Conservation (phyloP, 2,329 filamentous ascomycete species). For the Aspergillus flavus region DNA sequence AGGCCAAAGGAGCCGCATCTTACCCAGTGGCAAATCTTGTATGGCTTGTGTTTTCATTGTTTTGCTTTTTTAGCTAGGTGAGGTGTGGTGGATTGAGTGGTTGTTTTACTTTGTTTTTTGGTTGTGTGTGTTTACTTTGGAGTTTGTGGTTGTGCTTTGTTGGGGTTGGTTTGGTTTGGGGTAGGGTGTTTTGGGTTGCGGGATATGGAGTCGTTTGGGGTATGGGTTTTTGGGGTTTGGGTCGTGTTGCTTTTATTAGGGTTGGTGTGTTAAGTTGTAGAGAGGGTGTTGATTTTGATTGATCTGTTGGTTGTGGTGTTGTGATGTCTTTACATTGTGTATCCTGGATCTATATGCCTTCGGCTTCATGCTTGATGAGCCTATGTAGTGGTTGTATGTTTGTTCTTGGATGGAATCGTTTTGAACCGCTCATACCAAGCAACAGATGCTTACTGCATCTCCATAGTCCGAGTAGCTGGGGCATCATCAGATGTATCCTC, state of each 20-base stretch:
- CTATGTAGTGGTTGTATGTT: not conserved
- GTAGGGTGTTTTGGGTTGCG: not conserved
- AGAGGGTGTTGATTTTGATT: not conserved
- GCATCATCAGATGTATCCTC: not conserved
- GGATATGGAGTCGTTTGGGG: not conserved
- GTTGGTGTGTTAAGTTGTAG: not conserved
- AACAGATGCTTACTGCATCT: not conserved
- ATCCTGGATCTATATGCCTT: not conserved
- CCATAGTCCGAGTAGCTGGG: not conserved
- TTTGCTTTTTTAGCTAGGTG: not conserved
- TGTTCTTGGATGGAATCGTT: not conserved
- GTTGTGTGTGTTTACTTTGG: not conserved
- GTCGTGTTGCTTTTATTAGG: not conserved
- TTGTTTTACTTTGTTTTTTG: not conserved
- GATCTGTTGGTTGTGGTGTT: not conserved
- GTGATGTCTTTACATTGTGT: not conserved
- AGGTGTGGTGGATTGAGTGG: not conserved
- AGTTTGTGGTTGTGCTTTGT: too few species aligned
- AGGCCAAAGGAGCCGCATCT: constrained; percentile 1
- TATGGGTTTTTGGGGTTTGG: not conserved
- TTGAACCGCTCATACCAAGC: not conserved
- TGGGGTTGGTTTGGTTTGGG: too few species aligned
- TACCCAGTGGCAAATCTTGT: not conserved
- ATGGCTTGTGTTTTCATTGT: not conserved
- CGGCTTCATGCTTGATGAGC: not conserved